phyloP scores from a whole-genome alignment of 1,284 basidiomycete species.

The Puccinia coronata region DNA sequence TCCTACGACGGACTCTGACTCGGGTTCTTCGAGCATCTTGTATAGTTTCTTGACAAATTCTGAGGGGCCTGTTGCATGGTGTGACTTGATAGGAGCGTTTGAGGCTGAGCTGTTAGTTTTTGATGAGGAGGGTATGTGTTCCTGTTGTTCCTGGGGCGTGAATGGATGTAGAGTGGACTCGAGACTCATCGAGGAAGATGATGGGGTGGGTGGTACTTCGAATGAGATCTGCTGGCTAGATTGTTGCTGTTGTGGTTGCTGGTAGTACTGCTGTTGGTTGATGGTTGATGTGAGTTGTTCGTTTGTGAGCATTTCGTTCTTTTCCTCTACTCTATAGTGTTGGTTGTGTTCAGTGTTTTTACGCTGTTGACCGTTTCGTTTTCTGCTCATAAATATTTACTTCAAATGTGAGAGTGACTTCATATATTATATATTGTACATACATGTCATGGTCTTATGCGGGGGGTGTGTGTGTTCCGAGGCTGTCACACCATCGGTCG shows the following conservation, averaged over 20 bases:
- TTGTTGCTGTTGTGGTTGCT: not conserved
- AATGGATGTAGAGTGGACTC: no score
- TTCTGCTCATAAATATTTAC: no score
- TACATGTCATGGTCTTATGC: no score
- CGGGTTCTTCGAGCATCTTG: conserved; percentile 87
- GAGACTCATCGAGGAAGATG: no score
- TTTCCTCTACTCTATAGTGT: no score
- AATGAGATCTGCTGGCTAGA: no score
- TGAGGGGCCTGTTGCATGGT: conserved; percentile 56
- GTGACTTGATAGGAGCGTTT: not conserved
- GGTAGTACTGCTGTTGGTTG: not conserved
- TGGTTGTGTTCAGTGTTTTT: no score
- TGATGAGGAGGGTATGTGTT: not conserved
- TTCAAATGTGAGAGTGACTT: no score
- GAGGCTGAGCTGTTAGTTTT: not conserved
- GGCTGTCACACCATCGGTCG: not conserved
- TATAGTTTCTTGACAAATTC: conserved; percentile 97
- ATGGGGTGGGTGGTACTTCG: no score
- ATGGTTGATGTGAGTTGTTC: not conserved
- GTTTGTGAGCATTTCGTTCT: not conserved
- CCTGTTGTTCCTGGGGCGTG: not conserved
- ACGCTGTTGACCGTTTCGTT: conserved; percentile 5
- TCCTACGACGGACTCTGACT: conserved; percentile 73
- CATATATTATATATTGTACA: no score
- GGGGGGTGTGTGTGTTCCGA: no score